Conservation (phyloP, 495 filamentous ascomycete genomes). For the Penicillium ochrochloron region DNA sequence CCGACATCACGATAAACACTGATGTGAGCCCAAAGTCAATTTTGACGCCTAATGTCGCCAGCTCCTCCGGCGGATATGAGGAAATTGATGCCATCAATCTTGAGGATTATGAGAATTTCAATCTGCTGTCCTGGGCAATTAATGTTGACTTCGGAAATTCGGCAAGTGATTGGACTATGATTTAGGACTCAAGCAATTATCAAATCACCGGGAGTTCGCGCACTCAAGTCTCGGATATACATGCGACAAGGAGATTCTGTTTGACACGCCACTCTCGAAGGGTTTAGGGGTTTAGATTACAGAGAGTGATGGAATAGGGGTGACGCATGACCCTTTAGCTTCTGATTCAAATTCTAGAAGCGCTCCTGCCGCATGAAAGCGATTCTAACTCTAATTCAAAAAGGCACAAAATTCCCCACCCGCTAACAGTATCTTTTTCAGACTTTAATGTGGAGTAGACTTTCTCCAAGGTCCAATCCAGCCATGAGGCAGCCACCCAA, state of each 20-base stretch:
- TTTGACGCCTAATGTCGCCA: conserved; percentile 14
- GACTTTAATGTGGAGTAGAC: not conserved
- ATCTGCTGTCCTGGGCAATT: conserved; percentile 25
- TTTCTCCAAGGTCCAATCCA: not conserved
- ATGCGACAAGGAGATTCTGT: too few species aligned
- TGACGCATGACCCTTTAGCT: not conserved
- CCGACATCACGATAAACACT: conserved; percentile 15
- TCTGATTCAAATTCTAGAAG: not conserved
- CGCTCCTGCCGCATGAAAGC: not conserved
- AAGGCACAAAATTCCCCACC: not conserved
- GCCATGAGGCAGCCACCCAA: not conserved
- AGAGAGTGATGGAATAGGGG: not conserved
- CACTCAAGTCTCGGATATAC: too few species aligned
- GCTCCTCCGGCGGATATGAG: conserved; percentile 11
- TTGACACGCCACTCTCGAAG: too few species aligned
- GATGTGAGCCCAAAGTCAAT: conserved; percentile 13
- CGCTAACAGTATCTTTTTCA: not conserved
- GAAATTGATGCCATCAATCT: conserved; percentile 22
- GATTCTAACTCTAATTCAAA: not conserved
- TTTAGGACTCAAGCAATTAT: conserved; percentile 14
- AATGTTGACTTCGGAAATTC: conserved; percentile 21
- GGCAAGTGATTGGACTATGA: conserved; percentile 20
- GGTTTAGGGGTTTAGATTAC: too few species aligned
- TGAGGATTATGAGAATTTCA: conserved; percentile 21
- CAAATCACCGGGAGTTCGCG: not conserved